phyloP scores from a whole-genome alignment of 208 protist species.

The Trypanosoma caninum region DNA sequence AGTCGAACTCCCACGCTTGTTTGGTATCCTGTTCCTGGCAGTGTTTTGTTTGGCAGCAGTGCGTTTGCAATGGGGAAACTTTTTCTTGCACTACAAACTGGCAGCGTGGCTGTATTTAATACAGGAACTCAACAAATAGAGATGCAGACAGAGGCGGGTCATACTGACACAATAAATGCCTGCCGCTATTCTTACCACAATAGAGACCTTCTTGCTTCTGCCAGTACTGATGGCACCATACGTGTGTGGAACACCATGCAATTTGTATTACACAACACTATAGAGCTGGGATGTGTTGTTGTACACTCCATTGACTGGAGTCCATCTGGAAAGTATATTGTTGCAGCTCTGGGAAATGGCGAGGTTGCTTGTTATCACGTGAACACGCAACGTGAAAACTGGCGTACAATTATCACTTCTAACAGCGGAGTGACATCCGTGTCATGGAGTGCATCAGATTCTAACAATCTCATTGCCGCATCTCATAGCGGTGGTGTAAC shows the following conservation, averaged over 20 bases:
- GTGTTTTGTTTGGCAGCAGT: not conserved
- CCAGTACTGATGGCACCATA: slow-evolving; percentile 80
- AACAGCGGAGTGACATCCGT: slow-evolving; percentile 44
- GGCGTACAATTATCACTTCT: slow-evolving; percentile 48
- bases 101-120: slow-evolving; percentile 78
- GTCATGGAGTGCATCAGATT: slow-evolving; percentile 40
- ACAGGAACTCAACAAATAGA: slow-evolving; percentile 42
- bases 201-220: slow-evolving; percentile 71
- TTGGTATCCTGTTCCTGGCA: slow-evolving; percentile 31
- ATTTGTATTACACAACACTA: slow-evolving; percentile 41
- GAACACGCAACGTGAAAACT: slow-evolving; percentile 57
- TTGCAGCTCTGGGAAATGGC: slow-evolving; percentile 62
- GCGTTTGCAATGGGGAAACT: slow-evolving; percentile 31
- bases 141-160: slow-evolving; percentile 49
- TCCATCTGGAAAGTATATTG: slow-evolving; percentile 75
- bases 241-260: slow-evolving; percentile 81
- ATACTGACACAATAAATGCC: slow-evolving; percentile 83
- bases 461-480: slow-evolving; percentile 51
- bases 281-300: slow-evolving; percentile 62
- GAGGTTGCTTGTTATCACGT: slow-evolving; percentile 74
- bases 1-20: slow-evolving; percentile 43
- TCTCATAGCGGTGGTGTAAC: slow-evolving; percentile 53
- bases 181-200: slow-evolving; percentile 74
- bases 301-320: slow-evolving; percentile 80
- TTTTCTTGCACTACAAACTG: slow-evolving; percentile 59